Evolutionary conservation across 192 early-diverging fungal genomes (phyloP).

Genomic region (Borealophlyctis nickersoniae): DNA sequence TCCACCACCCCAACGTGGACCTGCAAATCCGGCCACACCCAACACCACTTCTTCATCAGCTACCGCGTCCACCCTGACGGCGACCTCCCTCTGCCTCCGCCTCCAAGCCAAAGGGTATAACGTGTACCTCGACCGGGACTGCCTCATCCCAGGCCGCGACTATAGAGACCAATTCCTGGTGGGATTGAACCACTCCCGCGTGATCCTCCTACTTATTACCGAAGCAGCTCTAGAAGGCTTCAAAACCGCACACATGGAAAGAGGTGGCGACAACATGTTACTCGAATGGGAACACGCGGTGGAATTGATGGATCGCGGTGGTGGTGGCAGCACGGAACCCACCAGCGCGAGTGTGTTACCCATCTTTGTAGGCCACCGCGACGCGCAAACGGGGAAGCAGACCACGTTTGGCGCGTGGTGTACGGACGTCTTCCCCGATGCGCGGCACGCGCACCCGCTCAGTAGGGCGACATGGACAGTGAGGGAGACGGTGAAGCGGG

Average conservation of each 20-base stretch:
- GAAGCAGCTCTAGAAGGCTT: not conserved
- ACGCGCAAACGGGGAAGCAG: not conserved
- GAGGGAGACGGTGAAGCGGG: not conserved
- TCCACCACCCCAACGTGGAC: no score
- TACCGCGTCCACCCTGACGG: not conserved
- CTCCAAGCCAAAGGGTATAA: not conserved
- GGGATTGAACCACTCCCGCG: not conserved
- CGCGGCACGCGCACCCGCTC: not conserved
- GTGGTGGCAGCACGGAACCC: no score
- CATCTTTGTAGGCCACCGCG: not conserved
- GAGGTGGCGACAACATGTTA: not conserved
- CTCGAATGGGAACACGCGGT: not conserved
- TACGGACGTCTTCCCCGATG: not conserved
- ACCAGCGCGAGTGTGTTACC: not conserved
- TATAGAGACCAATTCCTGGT: not conserved
- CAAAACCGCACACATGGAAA: not conserved
- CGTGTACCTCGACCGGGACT: not conserved
- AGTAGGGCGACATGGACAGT: not conserved
- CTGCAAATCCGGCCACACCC: not conserved
- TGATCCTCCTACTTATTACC: not conserved
- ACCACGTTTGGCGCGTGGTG: not conserved
- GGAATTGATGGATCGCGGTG: not conserved
- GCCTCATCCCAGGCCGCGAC: conserved; percentile 1
- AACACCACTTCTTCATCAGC: not conserved
- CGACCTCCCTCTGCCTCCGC: not conserved